These are phyloP conservation scores for Globisporangium nagaii DNA, from an alignment of 352 stramenopile genomes.

Conservation along the genomic window DNA sequence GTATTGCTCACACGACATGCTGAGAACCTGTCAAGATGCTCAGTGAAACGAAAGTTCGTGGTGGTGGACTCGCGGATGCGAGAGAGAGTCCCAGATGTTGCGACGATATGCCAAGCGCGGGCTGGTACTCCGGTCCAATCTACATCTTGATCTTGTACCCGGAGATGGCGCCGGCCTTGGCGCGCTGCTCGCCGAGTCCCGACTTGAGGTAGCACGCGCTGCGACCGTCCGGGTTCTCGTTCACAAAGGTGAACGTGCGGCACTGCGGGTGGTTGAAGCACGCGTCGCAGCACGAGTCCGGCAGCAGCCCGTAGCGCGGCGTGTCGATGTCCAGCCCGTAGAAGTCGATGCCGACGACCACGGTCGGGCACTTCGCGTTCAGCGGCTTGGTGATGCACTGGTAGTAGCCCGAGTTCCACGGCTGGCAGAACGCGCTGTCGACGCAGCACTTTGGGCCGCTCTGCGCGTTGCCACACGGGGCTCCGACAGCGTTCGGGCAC, in stretches of 20 bases:
- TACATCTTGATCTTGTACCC: conserved; percentile 29
- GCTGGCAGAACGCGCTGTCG: conserved; percentile 39
- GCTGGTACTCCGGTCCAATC: background rate
- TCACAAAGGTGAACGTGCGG: conserved; percentile 49
- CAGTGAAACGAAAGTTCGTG: no score
- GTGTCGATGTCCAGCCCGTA: conserved; percentile 42
- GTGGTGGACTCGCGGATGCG: no score
- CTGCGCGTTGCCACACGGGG: conserved; percentile 27
- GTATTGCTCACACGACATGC: no score
- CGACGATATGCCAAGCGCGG: no score
- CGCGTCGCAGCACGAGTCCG: conserved; percentile 41
- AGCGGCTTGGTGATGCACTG: conserved; percentile 36
- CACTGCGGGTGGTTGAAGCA: conserved; percentile 32
- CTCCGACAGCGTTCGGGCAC: conserved; percentile 24
- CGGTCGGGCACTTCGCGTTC: conserved; percentile 29
- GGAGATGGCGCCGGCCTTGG: conserved; percentile 30
- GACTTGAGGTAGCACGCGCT: conserved; percentile 59
- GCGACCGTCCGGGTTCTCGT: conserved; percentile 42
- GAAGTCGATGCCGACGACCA: conserved; percentile 36
- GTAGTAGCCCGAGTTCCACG: conserved; percentile 55
- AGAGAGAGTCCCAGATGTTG: no score
- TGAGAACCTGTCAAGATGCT: no score
- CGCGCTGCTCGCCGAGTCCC: conserved; percentile 18
- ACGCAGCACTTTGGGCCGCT: conserved; percentile 35
- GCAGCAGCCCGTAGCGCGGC: conserved; percentile 30